Evolutionary conservation across 2,329 filamentous ascomycete genomes (phyloP), one percentile per base, ranked within the genome.

Genomic region (Amesomyces nigricolor): DNA sequence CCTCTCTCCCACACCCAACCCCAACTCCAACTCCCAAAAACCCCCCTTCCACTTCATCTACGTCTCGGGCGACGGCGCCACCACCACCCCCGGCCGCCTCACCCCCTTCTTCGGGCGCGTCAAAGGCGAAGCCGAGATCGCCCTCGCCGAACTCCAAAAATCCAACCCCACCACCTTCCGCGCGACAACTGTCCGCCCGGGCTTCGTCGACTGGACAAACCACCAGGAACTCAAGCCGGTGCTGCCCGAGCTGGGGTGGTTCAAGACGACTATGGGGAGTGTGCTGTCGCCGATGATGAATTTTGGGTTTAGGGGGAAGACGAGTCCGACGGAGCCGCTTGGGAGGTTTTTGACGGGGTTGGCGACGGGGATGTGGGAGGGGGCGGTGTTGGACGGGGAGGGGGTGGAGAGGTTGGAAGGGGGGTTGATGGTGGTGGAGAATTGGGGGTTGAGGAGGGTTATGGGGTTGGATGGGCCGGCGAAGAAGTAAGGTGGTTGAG

Each of bases 11-110:
- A 10, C 19, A 17, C 17, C 17, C 17, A 19, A 19, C 22, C 22
- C 22, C 2, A 55, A 64, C 8, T 1, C 45, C 3, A 69, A 35
- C 14, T 43, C 70, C 13, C 66, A 70, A 4, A 65, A 74, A 40
- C 2, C 22, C 22, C 79, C 82, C 0, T 85, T 90, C 68, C 81
- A 81, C 50, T 91, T 90, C 67, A 75, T 90, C 59, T 87, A 83
- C 65, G 78, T 91, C 30, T 90, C 87, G 0, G 86, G 84, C 47
- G 71, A 74, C 50, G 82, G 82, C 45, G 79, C 84, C 0, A 85
- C 82, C 1, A 76, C 77, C 16, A 70, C 70, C 1, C 86, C 85
- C 0, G 77, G 78, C 3, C 66, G 68, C 4, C 77, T 84, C 62
- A 79, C 84, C 0, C 67, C 77, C 16, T 69, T 81, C 44, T 90